These are phyloP conservation scores for Crucihimalaya himalaica DNA, from an alignment of 345 rosid species.

Conservation along the genomic window DNA sequence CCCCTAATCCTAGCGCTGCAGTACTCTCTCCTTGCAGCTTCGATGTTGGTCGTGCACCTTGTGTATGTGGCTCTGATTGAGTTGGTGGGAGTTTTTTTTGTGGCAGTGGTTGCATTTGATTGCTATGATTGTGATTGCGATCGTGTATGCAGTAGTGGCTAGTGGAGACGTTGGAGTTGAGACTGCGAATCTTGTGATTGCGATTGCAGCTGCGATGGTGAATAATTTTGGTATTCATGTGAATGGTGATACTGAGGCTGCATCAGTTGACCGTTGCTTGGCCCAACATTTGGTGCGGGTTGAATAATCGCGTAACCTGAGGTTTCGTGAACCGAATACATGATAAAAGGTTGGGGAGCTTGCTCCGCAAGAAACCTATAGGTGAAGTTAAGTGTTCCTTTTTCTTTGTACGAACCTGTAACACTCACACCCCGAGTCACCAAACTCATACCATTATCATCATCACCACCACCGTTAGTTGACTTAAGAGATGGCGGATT, in stretches of 20 bases:
- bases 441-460: conserved; percentile 29
- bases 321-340: conserved; percentile 8
- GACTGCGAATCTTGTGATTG: not conserved
- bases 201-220: not conserved
- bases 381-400: conserved; percentile 61
- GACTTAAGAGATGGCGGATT: not conserved
- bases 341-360: conserved; percentile 15
- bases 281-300: not conserved
- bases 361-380: conserved; percentile 48
- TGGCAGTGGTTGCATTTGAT: too few relatives aligned
- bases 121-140: not conserved
- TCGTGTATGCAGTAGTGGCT: not conserved
- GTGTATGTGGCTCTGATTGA: too few relatives aligned
- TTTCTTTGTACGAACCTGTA: conserved; percentile 57
- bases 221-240: conserved; percentile 15
- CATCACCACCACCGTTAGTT: conserved; percentile 6
- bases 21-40: too few relatives aligned
- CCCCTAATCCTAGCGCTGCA: too few relatives aligned
- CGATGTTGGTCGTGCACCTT: too few relatives aligned
- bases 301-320: conserved; percentile 5
- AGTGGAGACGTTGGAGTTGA: not conserved
- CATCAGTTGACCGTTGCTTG: conserved; percentile 20
- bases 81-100: too few relatives aligned
- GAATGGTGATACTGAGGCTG: conserved; percentile 13
- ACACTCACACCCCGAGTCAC: conserved; percentile 53